Evolutionary conservation across 805 yeast genomes (phyloP), one percentile per base, ranked within the genome.

Genomic region (Metschnikowia lachancei): DNA sequence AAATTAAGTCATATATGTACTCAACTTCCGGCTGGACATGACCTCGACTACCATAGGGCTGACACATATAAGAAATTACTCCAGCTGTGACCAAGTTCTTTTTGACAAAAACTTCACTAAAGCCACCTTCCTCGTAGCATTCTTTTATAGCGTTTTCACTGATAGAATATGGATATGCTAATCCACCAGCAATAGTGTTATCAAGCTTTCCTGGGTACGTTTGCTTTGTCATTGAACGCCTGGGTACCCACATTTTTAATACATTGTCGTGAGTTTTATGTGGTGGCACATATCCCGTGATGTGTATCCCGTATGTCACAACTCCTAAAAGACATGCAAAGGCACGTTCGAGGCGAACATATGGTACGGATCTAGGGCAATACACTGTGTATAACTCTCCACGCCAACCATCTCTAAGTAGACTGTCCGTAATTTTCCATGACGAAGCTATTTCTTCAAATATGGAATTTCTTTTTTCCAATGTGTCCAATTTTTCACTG

Each of bases 171-270:
- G 96, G 96, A 62, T 83, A 75, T 0, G 95, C 97, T 3, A 94
- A 59, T 0, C 99, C 99, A 1, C 99, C 99, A 0, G 96, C 99
- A 6, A 94, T 87, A 1, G 95, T 89, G 63, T 91, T 92, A 63
- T 94, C 99, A 32, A 91, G 75, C 86, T 81, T 85, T 0, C 87
- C 85, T 0, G 99, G 98, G 68, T 80, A 92, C 0, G 99, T 94
- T 14, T 84, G 84, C 63, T 94, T 94, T 1, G 81, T 75, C 4
- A 70, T 63, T 0, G 97, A 77, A 53, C 99, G 70, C 50, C 88
- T 70, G 0, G 99, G 96, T 9, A 92, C 75, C 98, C 98, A 94
- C 47, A 85, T 57, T 56, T 78, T 76, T 28, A 77, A 51, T 29
- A 70, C 66, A 1, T 76, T 75, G 33, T 70, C 65, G 2, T 47